Percentiles rank a stretch among this genome's conserved stretches.
These are phyloP conservation scores for Aspergillus amoenus DNA, from an alignment of 2,329 filamentous ascomycete species.

Conservation along the genomic window DNA sequence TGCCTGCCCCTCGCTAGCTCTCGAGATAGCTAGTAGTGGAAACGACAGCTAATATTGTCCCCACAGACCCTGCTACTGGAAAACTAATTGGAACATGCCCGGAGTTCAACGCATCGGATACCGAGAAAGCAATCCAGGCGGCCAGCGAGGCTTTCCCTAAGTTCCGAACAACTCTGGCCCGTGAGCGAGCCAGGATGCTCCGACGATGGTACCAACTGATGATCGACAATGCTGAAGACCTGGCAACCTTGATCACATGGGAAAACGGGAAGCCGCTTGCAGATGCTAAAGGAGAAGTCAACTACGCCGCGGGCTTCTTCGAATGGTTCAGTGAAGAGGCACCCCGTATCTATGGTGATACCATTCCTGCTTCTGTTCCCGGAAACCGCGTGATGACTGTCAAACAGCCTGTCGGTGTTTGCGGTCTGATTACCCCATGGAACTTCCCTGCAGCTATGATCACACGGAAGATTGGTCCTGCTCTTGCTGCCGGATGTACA, in stretches of 20 bases:
- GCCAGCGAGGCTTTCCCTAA: slow-evolving; percentile 68
- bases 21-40: background rate
- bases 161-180: slow-evolving; percentile 61
- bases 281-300: slow-evolving; percentile 59
- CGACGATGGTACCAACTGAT: slow-evolving; percentile 68
- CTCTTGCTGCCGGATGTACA: slow-evolving; percentile 89
- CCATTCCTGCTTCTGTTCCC: slow-evolving; percentile 59
- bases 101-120: slow-evolving; percentile 75
- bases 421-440: slow-evolving; percentile 67
- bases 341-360: slow-evolving; percentile 58
- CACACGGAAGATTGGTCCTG: slow-evolving; percentile 53
- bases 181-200: slow-evolving; percentile 61
- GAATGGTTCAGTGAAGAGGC: slow-evolving; percentile 66
- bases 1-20: slow-evolving; percentile 5
- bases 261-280: slow-evolving; percentile 68
- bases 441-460: slow-evolving; percentile 61
- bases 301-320: slow-evolving; percentile 61
- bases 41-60: background rate
- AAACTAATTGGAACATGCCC: slow-evolving; percentile 78
- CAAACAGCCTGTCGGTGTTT: slow-evolving; percentile 67
- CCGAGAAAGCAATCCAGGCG: slow-evolving; percentile 77
- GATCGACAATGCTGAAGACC: slow-evolving; percentile 64
- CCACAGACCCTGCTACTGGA: slow-evolving; percentile 75
- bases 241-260: slow-evolving; percentile 66
- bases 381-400: slow-evolving; percentile 63